Evolutionary conservation across 441 rosid genomes (phyloP).

Genomic region (Bocquillonia castaneifolia): DNA sequence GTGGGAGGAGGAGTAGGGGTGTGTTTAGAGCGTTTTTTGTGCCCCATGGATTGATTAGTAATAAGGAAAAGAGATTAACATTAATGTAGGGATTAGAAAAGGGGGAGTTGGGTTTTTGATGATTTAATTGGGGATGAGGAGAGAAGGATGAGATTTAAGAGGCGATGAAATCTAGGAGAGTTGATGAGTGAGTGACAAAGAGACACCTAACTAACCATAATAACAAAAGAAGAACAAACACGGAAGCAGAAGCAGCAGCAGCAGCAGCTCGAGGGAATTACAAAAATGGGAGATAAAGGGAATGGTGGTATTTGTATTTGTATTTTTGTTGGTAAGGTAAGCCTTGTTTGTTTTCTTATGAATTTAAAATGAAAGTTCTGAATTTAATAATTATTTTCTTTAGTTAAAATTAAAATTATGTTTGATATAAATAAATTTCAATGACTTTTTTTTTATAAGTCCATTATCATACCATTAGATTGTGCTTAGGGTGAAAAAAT

Average conservation of each 20-base stretch:
- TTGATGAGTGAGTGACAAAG: constrained; percentile 23
- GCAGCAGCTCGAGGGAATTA: background rate
- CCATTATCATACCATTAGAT: too few relatives aligned
- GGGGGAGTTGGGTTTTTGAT: constrained; percentile 23
- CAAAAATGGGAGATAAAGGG: constrained; percentile 4
- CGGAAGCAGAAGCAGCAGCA: background rate
- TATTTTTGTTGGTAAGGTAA: too few relatives aligned
- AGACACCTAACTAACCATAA: constrained; percentile 24
- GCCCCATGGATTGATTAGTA: constrained; percentile 59
- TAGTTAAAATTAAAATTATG: too few relatives aligned
- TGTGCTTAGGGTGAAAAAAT: too few relatives aligned
- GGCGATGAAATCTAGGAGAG: constrained; percentile 43
- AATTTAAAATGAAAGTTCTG: too few relatives aligned
- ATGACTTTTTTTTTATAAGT: too few relatives aligned
- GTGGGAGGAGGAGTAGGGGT: constrained; percentile 16
- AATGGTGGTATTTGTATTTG: constrained; percentile 1
- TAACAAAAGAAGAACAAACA: too few relatives aligned
- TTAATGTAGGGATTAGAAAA: constrained; percentile 17
- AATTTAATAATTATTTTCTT: too few relatives aligned
- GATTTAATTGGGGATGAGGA: background rate
- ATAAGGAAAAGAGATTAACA: constrained; percentile 25
- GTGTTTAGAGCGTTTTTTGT: constrained; percentile 65
- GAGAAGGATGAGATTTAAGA: constrained; percentile 27
- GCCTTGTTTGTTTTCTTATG: too few relatives aligned
- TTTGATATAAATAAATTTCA: too few relatives aligned